Conservation (phyloP, 768 basidiomycete species). For the Sutorius australiensis region DNA sequence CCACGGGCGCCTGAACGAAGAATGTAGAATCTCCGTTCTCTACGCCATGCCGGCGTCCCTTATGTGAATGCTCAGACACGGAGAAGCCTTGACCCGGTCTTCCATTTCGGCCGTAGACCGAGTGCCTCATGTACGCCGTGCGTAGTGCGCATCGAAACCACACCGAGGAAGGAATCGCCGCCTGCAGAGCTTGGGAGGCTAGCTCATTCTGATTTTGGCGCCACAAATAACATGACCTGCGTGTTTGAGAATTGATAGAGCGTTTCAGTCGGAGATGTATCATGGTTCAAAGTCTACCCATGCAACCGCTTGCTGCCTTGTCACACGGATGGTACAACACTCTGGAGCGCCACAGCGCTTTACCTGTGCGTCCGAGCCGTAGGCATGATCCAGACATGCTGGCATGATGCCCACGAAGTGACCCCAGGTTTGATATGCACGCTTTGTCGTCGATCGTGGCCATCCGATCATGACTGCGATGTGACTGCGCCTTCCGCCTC, state of each 20-base stretch:
- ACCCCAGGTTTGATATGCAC: neutral
- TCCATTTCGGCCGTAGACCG: constrained; percentile 10
- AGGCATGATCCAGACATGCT: neutral
- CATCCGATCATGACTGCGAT: neutral
- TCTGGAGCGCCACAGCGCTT: too few relatives aligned
- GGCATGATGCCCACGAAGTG: neutral
- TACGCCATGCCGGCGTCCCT: neutral
- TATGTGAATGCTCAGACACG: neutral
- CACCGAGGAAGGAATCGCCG: neutral
- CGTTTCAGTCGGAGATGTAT: neutral
- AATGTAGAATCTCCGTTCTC: constrained; percentile 6
- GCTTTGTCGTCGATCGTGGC: neutral
- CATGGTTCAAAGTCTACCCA: neutral
- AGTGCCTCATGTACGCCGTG: constrained; percentile 4
- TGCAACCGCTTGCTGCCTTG: too few relatives aligned
- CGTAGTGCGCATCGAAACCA: neutral
- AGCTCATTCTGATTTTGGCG: neutral
- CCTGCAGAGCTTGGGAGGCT: neutral
- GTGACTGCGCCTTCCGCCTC: neutral
- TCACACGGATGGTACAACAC: too few relatives aligned
- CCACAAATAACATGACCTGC: neutral
- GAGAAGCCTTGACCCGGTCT: neutral
- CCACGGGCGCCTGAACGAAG: neutral
- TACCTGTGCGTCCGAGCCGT: too few relatives aligned
- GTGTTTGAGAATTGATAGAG: neutral